These are phyloP conservation scores for Lunularia cruciata DNA, from an alignment of 225 moss, liverwort and hornwort genomes.

Conservation along the genomic window DNA sequence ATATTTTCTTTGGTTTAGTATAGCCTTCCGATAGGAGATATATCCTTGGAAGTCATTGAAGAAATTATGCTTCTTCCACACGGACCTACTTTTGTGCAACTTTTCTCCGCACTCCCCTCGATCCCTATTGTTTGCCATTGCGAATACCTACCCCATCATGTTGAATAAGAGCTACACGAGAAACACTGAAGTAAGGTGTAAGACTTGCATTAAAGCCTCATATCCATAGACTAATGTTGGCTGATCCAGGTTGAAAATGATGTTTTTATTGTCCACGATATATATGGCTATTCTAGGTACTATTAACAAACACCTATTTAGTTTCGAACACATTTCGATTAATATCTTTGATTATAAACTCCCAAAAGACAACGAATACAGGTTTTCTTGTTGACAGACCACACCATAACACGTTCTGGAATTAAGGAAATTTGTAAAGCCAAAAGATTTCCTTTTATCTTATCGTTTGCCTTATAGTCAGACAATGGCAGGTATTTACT, in stretches of 20 bases:
- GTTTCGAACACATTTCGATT: constrained; percentile 67
- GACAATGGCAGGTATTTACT: constrained; percentile 51
- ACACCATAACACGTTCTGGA: constrained; percentile 69
- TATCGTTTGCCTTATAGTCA: constrained; percentile 55
- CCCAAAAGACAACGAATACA: constrained; percentile 50
- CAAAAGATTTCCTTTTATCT: constrained; percentile 59
- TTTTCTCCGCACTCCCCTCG: constrained; percentile 91
- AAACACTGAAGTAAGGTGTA: constrained; percentile 75
- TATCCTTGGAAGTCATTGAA: constrained; percentile 88
- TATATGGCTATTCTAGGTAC: constrained; percentile 79
- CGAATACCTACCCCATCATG: constrained; percentile 69
- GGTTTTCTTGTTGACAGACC: constrained; percentile 47
- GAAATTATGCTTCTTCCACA: constrained; percentile 76
- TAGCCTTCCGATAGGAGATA: constrained; percentile 54
- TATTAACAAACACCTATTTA: constrained; percentile 72
- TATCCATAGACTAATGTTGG: constrained; percentile 76
- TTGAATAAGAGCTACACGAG: constrained; percentile 60
- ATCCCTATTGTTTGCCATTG: constrained; percentile 71
- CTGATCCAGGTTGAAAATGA: constrained; percentile 47
- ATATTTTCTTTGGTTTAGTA: constrained; percentile 59
- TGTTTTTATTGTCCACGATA: constrained; percentile 50
- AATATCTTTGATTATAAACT: constrained; percentile 51
- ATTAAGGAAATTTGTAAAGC: constrained; percentile 74
- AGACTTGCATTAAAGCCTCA: constrained; percentile 81
- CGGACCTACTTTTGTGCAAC: constrained; percentile 82